Conservation (phyloP, 352 stramenopile genomes). For the Pythium utonaiense region DNA sequence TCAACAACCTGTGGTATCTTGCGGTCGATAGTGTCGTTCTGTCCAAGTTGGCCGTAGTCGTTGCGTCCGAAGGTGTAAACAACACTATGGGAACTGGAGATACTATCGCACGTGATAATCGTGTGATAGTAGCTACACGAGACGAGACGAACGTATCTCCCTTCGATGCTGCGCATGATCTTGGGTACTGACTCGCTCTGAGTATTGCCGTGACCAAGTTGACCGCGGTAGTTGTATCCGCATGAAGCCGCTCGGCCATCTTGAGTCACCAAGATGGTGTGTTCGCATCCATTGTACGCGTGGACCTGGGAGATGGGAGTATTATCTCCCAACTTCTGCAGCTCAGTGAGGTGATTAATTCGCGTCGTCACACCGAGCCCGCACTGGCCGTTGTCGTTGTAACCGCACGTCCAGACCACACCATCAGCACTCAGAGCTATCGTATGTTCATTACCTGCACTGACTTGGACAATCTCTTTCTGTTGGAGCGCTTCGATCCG, state of each 20-base stretch:
- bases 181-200: constrained; percentile 82
- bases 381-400: constrained; percentile 95
- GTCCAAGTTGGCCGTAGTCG: constrained; percentile 91
- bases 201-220: constrained; percentile 90
- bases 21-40: constrained; percentile 85
- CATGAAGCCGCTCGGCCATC: constrained; percentile 81
- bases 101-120: constrained; percentile 64
- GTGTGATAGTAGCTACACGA: constrained; percentile 94
- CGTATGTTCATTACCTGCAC: constrained; percentile 92
- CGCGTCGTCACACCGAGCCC: constrained; percentile 82
- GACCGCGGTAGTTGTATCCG: constrained; percentile 92
- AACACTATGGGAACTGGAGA: constrained; percentile 20
- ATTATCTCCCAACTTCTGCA: constrained; percentile 55
- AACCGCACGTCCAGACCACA: constrained; percentile 84
- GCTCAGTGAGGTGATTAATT: constrained; percentile 65
- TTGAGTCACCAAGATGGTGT: constrained; percentile 80
- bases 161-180: constrained; percentile 70
- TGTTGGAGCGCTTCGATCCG: constrained; percentile 66
- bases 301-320: constrained; percentile 70
- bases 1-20: constrained; percentile 81
- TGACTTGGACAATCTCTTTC: constrained; percentile 78
- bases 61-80: constrained; percentile 91
- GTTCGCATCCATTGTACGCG: constrained; percentile 93
- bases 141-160: constrained; percentile 62
- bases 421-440: constrained; percentile 76